These are phyloP conservation scores for Ensete glaucum DNA, from an alignment of 176 grass and related monocot genomes.

Conservation along the genomic window DNA sequence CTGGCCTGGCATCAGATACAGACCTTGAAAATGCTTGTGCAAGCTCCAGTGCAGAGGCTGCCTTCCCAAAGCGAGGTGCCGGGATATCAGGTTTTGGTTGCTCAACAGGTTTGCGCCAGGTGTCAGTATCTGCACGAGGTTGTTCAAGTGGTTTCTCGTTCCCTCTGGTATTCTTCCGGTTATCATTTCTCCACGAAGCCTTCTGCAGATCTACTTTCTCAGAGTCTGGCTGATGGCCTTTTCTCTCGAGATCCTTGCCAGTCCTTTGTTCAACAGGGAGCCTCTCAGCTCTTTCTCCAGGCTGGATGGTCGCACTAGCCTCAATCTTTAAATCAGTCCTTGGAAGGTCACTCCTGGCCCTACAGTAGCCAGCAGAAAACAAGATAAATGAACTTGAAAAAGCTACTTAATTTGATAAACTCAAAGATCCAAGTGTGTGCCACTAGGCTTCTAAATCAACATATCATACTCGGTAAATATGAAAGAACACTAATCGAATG, in stretches of 20 bases:
- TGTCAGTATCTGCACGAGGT: conserved; percentile 57
- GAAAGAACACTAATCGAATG: not conserved
- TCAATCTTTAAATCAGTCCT: conserved; percentile 54
- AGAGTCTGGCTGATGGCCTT: conserved; percentile 29
- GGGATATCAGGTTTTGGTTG: conserved; percentile 42
- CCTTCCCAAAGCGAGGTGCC: conserved; percentile 53
- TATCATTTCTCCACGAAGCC: conserved; percentile 45
- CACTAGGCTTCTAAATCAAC: not conserved
- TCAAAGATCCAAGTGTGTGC: not conserved
- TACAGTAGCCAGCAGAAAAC: conserved; percentile 2
- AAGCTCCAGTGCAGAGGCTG: conserved; percentile 62
- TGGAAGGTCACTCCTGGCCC: conserved; percentile 55
- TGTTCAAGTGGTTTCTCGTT: conserved; percentile 46
- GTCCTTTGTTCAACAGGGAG: conserved; percentile 49
- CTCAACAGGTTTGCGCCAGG: conserved; percentile 82
- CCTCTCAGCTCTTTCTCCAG: conserved; percentile 41
- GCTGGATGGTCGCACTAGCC: conserved; percentile 26
- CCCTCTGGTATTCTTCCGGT: conserved; percentile 37
- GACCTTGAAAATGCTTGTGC: conserved; percentile 87
- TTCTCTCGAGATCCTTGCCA: conserved; percentile 48
- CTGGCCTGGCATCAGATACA: conserved; percentile 36
- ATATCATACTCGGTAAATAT: not conserved
- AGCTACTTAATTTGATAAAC: not conserved
- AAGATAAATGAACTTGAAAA: not conserved
- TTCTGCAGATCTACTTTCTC: conserved; percentile 37